Evolutionary conservation across 208 protist species (phyloP).

Genomic region (Ichthyophonus hoferi): DNA sequence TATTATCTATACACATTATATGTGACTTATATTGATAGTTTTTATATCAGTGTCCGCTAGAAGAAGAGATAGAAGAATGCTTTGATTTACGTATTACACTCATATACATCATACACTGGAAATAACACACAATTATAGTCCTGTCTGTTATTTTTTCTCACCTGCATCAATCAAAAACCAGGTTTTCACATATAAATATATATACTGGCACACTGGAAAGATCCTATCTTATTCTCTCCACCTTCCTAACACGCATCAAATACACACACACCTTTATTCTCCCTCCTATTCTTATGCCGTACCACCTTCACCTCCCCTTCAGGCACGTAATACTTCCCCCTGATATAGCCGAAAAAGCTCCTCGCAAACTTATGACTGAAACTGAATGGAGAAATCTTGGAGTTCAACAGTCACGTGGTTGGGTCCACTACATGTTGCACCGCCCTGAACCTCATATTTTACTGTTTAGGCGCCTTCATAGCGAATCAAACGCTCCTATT

Average conservation of each 20-base stretch:
- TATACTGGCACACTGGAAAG: no score
- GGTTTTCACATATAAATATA: no score
- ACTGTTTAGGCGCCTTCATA: slow-evolving; percentile 23
- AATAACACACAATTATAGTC: no score
- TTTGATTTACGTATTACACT: no score
- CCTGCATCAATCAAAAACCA: no score
- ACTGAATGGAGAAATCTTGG: slow-evolving; percentile 90
- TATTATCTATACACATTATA: no score
- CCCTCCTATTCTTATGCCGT: no score
- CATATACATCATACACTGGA: no score
- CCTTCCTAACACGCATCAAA: neutral
- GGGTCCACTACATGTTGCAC: slow-evolving; percentile 95
- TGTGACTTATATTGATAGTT: no score
- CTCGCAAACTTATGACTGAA: slow-evolving; percentile 85
- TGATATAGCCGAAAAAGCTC: slow-evolving; percentile 80
- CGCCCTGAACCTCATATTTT: slow-evolving; percentile 65
- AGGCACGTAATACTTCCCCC: slow-evolving; percentile 92
- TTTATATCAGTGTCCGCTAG: no score
- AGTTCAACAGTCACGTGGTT: slow-evolving; percentile 92
- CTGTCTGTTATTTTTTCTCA: no score
- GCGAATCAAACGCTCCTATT: slow-evolving; percentile 1
- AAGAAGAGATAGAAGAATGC: no score
- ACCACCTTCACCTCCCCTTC: neutral
- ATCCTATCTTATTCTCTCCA: neutral
- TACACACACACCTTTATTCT: neutral